Evolutionary conservation across 495 filamentous ascomycete genomes (phyloP).

Genomic region (Thozetella sp.): DNA sequence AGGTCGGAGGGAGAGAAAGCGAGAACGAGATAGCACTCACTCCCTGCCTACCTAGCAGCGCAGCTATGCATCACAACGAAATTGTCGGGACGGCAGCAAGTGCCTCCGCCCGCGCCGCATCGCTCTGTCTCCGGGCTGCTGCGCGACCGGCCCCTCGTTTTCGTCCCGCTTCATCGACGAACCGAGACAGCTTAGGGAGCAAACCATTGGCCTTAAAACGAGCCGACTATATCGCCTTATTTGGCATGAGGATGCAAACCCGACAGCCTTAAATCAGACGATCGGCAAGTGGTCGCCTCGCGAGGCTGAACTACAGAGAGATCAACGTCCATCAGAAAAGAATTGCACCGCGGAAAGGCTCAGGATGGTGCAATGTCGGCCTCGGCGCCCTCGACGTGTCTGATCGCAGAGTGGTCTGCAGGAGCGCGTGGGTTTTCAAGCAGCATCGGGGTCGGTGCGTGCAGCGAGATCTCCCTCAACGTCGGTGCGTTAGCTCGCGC

Average conservation of each 20-base stretch:
- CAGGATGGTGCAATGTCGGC: no score
- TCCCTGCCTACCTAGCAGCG: no score
- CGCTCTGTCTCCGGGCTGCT: not conserved
- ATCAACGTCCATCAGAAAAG: no score
- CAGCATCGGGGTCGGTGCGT: not conserved
- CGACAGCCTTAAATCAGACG: conserved; percentile 8
- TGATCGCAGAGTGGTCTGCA: no score
- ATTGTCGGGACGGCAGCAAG: not conserved
- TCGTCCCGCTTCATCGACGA: not conserved
- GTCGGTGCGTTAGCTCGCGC: not conserved
- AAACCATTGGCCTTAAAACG: not conserved
- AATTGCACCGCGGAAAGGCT: no score
- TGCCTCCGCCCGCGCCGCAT: not conserved
- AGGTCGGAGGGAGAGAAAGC: not conserved
- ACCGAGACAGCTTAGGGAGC: not conserved
- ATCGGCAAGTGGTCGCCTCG: conserved; percentile 9
- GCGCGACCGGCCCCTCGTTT: not conserved
- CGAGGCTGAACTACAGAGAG: no score
- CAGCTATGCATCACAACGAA: not conserved
- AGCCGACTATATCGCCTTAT: not conserved
- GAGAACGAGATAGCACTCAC: not conserved
- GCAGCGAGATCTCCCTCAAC: not conserved
- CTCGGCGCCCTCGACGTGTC: no score
- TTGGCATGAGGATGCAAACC: not conserved
- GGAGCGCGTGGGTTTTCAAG: not conserved